A percentile compares a stretch with the other conserved stretches of the same genome.
phyloP scores from a whole-genome alignment of 352 stramenopile genomes.

The Phytophthora nicotianae region DNA sequence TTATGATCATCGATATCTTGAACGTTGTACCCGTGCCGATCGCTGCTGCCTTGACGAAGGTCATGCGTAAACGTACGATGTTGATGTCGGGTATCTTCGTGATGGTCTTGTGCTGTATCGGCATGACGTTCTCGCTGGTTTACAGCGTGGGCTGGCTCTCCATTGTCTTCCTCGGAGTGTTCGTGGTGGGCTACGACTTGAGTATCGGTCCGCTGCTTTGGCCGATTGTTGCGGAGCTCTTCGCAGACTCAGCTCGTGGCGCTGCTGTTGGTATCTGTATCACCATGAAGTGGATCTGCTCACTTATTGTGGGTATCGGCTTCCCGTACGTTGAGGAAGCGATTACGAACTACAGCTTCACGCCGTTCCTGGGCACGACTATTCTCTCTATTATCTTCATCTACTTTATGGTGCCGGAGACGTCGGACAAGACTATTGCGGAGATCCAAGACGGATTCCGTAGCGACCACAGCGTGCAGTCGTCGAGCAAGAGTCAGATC shows the following conservation, averaged over 20 bases:
- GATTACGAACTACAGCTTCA: conserved; percentile 51
- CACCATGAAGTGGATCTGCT: conserved; percentile 57
- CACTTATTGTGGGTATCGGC: conserved; percentile 50
- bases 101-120: conserved; percentile 48
- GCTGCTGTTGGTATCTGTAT: conserved; percentile 45
- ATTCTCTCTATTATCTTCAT: conserved; percentile 43
- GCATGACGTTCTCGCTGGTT: conserved; percentile 51
- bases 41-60: conserved; percentile 30
- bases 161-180: conserved; percentile 50
- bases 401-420: conserved; percentile 63
- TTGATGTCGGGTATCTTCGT: conserved; percentile 41
- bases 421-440: conserved; percentile 58
- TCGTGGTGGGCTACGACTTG: conserved; percentile 51
- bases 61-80: conserved; percentile 48
- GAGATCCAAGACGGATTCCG: conserved; percentile 64
- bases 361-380: conserved; percentile 55
- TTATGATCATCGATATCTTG: conserved; percentile 59
- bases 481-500: conserved; percentile 25
- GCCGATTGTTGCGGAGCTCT: conserved; percentile 56
- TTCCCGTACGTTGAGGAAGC: conserved; percentile 63
- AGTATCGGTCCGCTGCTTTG: conserved; percentile 66
- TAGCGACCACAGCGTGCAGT: conserved; percentile 11
- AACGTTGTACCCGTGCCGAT: conserved; percentile 50
- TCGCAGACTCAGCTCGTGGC: conserved; percentile 53
- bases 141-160: conserved; percentile 40